Base-by-base conservation (phyloP, 441 rosid genomes). In the Bocquillonia castaneifolia region DNA sequence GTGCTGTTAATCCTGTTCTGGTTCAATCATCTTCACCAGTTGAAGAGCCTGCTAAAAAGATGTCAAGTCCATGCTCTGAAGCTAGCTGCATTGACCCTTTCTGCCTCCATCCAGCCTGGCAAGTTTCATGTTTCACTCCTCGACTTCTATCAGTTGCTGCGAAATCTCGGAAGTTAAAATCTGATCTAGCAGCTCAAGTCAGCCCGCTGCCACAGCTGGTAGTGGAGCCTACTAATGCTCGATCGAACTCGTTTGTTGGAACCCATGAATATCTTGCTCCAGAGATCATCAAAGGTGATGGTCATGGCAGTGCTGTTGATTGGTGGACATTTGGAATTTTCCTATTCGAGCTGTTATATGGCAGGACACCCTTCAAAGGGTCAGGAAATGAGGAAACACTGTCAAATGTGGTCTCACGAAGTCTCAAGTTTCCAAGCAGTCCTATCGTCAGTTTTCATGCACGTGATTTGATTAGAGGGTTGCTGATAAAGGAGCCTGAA, bases 261-360 rank as follows among this genome's bases (percentile, higher is more conserved):
- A 86, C 92, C 13, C 85, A 85, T 23, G 95, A 88, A 64, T 88
- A 88, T 77, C 82, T 86, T 40, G 88, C 91, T 36, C 94, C 94
- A 6, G 94, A 88, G 75, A 88, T 88, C 72, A 78, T 88, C 82
- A 86, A 83, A 72, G 83, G 86, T 12, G 88, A 86, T 59, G 89
- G 88, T 56, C 93, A 88, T 72, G 93, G 93, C 59, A 85, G 80
- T 71, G 83, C 93, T 31, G 93, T 88, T 53, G 93, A 88, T 68
- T 88, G 93, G 93, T 88, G 93, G 93, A 88, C 86, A 8, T 84
- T 82, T 29, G 93, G 93, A 5, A 85, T 88, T 68, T 84, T 88
- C 75, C 77, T 88, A 63, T 88, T 80, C 48, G 93, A 88, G 80
- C 83, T 88, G 64, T 73, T 88, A 40, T 88, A 85, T 45, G 88